Conservation (phyloP, 129 eudicot species). For the Helichrysum umbraculigerum region DNA sequence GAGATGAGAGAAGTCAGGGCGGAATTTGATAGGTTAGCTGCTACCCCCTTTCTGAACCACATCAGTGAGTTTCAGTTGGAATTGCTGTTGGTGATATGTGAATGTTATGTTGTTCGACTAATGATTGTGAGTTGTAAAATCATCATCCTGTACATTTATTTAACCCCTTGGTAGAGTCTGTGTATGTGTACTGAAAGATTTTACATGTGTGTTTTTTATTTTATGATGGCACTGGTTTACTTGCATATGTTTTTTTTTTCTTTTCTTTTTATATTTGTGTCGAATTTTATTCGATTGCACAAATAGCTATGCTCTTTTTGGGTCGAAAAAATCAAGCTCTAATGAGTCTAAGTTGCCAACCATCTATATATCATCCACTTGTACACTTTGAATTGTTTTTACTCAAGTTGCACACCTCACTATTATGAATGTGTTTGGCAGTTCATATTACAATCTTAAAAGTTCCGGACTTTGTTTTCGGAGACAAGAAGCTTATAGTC, state of each 20-base stretch:
- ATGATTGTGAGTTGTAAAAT: constrained; percentile 20
- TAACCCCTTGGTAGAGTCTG: neutral
- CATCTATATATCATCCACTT: neutral
- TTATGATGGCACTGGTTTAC: neutral
- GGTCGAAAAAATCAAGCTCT: neutral
- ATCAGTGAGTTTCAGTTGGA: constrained; percentile 1
- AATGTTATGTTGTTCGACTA: constrained; percentile 11
- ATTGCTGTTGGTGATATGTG: constrained; percentile 18
- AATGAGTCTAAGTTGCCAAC: neutral
- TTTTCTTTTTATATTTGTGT: neutral
- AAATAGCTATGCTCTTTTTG: neutral
- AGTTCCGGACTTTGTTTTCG: neutral
- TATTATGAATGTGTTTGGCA: neutral
- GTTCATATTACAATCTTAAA: neutral
- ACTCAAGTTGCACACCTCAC: neutral
- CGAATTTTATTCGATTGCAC: neutral
- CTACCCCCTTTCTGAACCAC: constrained; percentile 33
- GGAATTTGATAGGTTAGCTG: constrained; percentile 48
- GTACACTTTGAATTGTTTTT: neutral
- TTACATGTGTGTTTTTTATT: neutral
- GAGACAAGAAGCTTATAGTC: neutral
- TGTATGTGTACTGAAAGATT: neutral
- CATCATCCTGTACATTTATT: neutral
- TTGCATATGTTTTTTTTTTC: neutral
- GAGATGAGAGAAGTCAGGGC: constrained; percentile 20